A percentile compares a stretch with the other conserved stretches of the same genome.
phyloP scores from a whole-genome alignment of 306 rosid species.

The Lablab purpureus region DNA sequence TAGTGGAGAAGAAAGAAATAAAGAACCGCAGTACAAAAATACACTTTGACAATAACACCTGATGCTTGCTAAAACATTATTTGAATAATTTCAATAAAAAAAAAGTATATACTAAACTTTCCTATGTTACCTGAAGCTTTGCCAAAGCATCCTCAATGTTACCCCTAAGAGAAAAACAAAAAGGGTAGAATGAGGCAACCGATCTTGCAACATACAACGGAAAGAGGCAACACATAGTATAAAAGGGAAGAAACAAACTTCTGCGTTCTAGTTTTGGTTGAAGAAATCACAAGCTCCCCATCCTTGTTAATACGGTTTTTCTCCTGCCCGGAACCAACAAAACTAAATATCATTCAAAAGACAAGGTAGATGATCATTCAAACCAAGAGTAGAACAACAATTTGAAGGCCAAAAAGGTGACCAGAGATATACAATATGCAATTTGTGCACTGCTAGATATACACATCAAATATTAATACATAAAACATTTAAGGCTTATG shows the following conservation, averaged over 20 bases:
- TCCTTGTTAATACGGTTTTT: constrained; percentile 94
- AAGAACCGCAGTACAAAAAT: neutral
- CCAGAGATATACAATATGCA: neutral
- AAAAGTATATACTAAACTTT: constrained; percentile 14
- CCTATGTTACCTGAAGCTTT: constrained; percentile 53
- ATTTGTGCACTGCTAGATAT: neutral
- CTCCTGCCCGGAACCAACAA: constrained; percentile 67
- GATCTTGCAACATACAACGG: constrained; percentile 37
- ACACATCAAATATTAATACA: neutral
- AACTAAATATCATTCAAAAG: constrained; percentile 36
- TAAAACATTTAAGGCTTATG: neutral
- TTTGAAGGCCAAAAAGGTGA: neutral
- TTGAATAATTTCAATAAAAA: neutral
- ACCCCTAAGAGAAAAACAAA: constrained; percentile 48
- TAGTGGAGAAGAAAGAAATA: neutral
- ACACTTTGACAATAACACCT: neutral
- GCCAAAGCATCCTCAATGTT: constrained; percentile 61
- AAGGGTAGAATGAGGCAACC: constrained; percentile 42
- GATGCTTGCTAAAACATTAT: neutral
- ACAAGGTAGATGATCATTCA: constrained; percentile 34
- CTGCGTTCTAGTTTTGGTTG: constrained; percentile 93
- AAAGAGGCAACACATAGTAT: constrained; percentile 27
- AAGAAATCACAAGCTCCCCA: constrained; percentile 95
- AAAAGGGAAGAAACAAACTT: constrained; percentile 64
- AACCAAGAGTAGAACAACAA: constrained; percentile 22